Base-by-base conservation (phyloP, 208 protist species). In the Wallacemonas sp. region DNA sequence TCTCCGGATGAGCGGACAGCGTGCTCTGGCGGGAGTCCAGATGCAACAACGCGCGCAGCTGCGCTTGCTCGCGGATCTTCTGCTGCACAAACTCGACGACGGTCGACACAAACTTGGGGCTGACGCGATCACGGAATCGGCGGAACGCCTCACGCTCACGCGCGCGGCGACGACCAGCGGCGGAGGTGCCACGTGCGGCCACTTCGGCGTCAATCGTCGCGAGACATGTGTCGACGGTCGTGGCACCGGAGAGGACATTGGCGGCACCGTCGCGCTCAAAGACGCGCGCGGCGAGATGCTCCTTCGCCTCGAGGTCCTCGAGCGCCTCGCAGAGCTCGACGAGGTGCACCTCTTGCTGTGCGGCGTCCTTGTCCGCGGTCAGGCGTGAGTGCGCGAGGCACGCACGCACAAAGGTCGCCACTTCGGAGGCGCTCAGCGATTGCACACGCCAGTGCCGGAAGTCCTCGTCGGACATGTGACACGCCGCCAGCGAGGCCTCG, bases 61-160 rank as follows among this genome's bases (percentile, higher is more conserved):
- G 59, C 4, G 29, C 31, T 65, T 91, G 89, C 62, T 93, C 77
- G 48, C 63, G 57, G 10, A 84, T 67, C 52, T 90, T 90, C 55
- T 65, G 72, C 29, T 69, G 46, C 61, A 94, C 91, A 33, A 98
- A 98, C 3, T 65, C 57, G 18, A 65, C 18, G 32, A 98, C 66
- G 36, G 97, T 91, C 2, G 89, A 67, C 20, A 84, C 84, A 70
- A 98, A 97, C 7, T 79, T 76, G 28, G 68, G 42, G 55, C 85
- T 93, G 14, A 32, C 59, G 62, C 50, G 18, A 77, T 7, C 25
- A 31, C 48, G 48, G 48, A 55, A 55, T 11, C 48, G 48, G 25
- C 48, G 48, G 0, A 55, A 18, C 48, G 29, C 29, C 7, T 25
- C 48, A 18, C 48, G 48, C 26, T 55, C 48, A 55, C 48, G 48